These are phyloP conservation scores for Beauveria brongniartii DNA, from an alignment of 2,329 filamentous ascomycete genomes.

Conservation along the genomic window DNA sequence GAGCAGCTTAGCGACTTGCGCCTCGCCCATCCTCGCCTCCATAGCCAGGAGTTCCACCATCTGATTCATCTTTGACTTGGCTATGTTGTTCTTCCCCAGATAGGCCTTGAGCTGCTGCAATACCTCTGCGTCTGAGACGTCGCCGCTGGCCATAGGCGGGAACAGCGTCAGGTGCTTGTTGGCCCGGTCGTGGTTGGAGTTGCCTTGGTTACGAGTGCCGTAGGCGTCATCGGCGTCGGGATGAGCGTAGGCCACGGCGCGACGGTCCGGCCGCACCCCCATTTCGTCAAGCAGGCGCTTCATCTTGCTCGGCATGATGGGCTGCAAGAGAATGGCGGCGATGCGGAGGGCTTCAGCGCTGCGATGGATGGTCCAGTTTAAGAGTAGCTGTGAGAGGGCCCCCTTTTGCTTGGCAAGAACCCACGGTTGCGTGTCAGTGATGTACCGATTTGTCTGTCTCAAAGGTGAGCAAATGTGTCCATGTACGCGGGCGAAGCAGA, in stretches of 20 bases:
- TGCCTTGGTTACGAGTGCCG: conserved; percentile 37
- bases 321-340: conserved; percentile 75
- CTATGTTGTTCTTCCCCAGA: conserved; percentile 18
- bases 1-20: conserved; percentile 12
- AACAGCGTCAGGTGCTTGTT: conserved; percentile 40
- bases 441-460: conserved; percentile 31
- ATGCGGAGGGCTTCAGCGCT: conserved; percentile 71
- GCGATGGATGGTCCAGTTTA: conserved; percentile 59
- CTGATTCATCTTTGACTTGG: conserved; percentile 23
- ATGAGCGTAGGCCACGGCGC: conserved; percentile 54
- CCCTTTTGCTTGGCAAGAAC: conserved; percentile 33
- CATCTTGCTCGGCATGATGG: conserved; percentile 80
- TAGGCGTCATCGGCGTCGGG: conserved; percentile 62
- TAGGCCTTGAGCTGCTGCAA: conserved; percentile 13
- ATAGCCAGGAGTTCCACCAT: conserved; percentile 21
- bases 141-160: conserved; percentile 32
- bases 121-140: conserved; percentile 19
- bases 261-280: conserved; percentile 55
- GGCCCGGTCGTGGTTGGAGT: conserved; percentile 21
- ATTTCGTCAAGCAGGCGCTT: conserved; percentile 66
- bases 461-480: conserved; percentile 12
- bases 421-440: conserved; percentile 66
- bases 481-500: neutral
- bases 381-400: conserved; percentile 27
- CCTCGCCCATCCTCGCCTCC: conserved; percentile 22